Evolutionary conservation across 129 eudicot species (phyloP), one percentile per base, ranked within the genome.

Genomic region (Glebionis coronaria): DNA sequence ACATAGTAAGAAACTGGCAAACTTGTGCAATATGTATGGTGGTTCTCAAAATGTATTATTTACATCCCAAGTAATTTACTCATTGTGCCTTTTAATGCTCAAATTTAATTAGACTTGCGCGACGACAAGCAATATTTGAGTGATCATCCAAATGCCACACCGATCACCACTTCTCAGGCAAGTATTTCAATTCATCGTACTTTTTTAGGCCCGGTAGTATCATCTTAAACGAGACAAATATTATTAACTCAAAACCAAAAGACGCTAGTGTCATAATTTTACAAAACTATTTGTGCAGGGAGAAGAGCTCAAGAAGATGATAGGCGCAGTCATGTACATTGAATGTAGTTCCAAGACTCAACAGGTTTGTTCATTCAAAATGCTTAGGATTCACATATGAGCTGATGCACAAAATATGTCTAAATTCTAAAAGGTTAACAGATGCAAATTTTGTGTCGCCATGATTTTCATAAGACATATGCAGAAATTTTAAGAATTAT

Each of bases 331-430:
- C 64, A 81, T 80, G 64, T 90, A 90, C 56, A 67, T 86, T 3
- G 97, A 90, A 47, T 90, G 97, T 67, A 90, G 97, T 59, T 81
- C 97, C 59, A 90, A 86, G 57, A 86, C 97, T 49, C 97, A 86
- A 58, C 82, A 83, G 96, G 96, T 60, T 60, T 44, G 12, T 14
- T 57, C 16, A 27, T 13, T 6, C 11, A 12, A 27, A 21, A 25
- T 57, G 28, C 79, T 29, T 18, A 12, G 18, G 15, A 52, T 25
- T 44, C 25, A 9, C 38, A 21, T 31, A 29, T 67, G 3, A n/a
- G n/a, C n/a, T n/a, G n/a, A 6, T n/a, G 15, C 38, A n/a, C 20
- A 1, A 28, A 57, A 31, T 3, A 31, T 1, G 7, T 35, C 9
- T 35, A 35, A 35, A 9, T 35, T 35, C 7, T 8, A 35, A 35